These are phyloP conservation scores for Mortierella sp. DNA, from an alignment of 371 early-diverging fungal species.

Conservation along the genomic window DNA sequence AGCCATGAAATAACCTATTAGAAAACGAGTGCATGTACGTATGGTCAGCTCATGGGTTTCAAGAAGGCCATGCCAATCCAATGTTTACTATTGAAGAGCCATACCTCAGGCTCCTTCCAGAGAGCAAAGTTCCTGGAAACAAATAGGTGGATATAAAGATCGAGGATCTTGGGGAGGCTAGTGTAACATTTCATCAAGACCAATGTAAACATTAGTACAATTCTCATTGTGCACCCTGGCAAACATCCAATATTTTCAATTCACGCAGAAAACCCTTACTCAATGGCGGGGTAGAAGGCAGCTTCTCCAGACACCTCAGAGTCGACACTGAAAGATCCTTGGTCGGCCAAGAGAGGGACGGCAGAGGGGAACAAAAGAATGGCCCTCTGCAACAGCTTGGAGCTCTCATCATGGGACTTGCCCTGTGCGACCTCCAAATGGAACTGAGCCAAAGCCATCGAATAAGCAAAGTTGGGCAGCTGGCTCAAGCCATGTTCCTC, in stretches of 20 bases:
- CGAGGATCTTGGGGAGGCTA: conserved; percentile 55
- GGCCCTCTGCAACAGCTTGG: conserved; percentile 73
- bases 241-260: background rate
- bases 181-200: background rate
- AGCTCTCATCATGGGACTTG: conserved; percentile 59
- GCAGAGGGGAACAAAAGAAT: conserved; percentile 68
- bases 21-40: background rate
- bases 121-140: conserved; percentile 72
- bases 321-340: conserved; percentile 57
- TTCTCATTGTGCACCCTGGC: background rate
- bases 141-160: conserved; percentile 68
- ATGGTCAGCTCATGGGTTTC: background rate
- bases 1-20: conserved; percentile 65
- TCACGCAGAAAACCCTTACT: conserved; percentile 34
- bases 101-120: conserved; percentile 83
- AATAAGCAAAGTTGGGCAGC: conserved; percentile 85
- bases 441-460: conserved; percentile 82
- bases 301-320: conserved; percentile 46
- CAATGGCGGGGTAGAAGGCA: conserved; percentile 47
- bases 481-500: conserved; percentile 40
- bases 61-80: conserved; percentile 33
- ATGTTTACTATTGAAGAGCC: background rate
- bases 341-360: conserved; percentile 59
- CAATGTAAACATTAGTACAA: background rate
- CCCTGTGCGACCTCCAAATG: conserved; percentile 66